Percentiles rank a stretch among this genome's conserved stretches.
Evolutionary conservation across 768 basidiomycete genomes (phyloP).

Genomic region (Suillus fuscotomentosus): DNA sequence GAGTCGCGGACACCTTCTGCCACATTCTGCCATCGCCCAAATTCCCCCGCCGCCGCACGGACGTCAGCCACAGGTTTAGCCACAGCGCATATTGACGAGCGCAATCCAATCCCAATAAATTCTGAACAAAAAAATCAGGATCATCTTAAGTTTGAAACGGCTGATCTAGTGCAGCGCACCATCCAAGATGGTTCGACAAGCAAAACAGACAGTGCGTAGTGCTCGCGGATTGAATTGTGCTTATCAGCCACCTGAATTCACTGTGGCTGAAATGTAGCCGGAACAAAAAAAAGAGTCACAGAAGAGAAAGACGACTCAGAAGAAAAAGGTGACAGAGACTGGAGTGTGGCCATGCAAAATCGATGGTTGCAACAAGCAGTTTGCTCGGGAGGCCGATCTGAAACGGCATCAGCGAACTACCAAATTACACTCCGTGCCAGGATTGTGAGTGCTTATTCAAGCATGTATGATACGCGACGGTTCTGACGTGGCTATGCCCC

Average conservation of each 20-base stretch:
- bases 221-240: constrained; percentile 11
- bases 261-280: constrained; percentile 20
- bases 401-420: constrained; percentile 82
- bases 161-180: constrained; percentile 5
- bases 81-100: constrained; percentile 15
- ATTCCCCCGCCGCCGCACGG: constrained; percentile 9
- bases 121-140: constrained; percentile 6
- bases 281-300: constrained; percentile 43
- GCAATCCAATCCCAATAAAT: constrained; percentile 18
- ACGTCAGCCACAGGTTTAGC: constrained; percentile 20
- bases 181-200: constrained; percentile 30
- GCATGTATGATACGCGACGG: constrained; percentile 10
- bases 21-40: constrained; percentile 12
- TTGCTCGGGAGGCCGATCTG: constrained; percentile 79
- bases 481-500: constrained; percentile 14
- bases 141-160: constrained; percentile 3
- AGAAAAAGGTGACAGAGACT: constrained; percentile 49
- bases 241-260: constrained; percentile 22
- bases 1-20: constrained; percentile 7
- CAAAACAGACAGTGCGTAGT: constrained; percentile 34
- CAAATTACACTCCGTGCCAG: constrained; percentile 71
- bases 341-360: constrained; percentile 80
- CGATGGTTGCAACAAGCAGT: constrained; percentile 78
- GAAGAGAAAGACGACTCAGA: constrained; percentile 37
- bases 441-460: constrained; percentile 50